These are phyloP conservation scores for Pseudocercospora eumusae DNA, from an alignment of 2,329 filamentous ascomycete species.

Conservation along the genomic window DNA sequence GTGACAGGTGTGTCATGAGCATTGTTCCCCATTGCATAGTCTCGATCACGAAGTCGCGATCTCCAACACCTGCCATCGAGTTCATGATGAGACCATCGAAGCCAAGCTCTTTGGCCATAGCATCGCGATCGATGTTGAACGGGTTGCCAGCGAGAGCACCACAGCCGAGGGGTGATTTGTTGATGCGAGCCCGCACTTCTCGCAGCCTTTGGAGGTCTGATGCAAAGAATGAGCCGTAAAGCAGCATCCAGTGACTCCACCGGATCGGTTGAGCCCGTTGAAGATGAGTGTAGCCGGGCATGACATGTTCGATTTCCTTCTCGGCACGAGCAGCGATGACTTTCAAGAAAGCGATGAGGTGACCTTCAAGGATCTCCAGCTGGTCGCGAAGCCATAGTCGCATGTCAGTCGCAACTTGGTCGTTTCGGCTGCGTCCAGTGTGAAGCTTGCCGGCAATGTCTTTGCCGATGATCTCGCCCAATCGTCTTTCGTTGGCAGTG, in stretches of 20 bases:
- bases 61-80: constrained; percentile 72
- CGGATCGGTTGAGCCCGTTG: constrained; percentile 79
- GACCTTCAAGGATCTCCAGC: constrained; percentile 67
- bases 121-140: constrained; percentile 77
- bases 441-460: constrained; percentile 85
- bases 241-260: constrained; percentile 81
- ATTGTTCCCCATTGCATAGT: constrained; percentile 77
- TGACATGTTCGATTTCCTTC: constrained; percentile 72
- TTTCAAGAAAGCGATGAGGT: constrained; percentile 68
- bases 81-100: constrained; percentile 76
- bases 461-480: constrained; percentile 82
- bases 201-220: constrained; percentile 75
- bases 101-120: constrained; percentile 76
- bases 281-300: constrained; percentile 87
- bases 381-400: constrained; percentile 81
- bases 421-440: constrained; percentile 82
- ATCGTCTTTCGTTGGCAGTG: constrained; percentile 55
- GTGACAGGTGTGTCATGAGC: constrained; percentile 76
- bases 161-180: constrained; percentile 68
- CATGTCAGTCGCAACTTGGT: constrained; percentile 90
- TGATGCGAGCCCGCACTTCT: constrained; percentile 72
- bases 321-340: constrained; percentile 71
- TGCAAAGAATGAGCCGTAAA: constrained; percentile 70
- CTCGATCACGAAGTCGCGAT: constrained; percentile 82
- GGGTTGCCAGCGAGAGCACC: constrained; percentile 80